Conservation (phyloP, 768 basidiomycete species). For the Lentinus brumalis region DNA sequence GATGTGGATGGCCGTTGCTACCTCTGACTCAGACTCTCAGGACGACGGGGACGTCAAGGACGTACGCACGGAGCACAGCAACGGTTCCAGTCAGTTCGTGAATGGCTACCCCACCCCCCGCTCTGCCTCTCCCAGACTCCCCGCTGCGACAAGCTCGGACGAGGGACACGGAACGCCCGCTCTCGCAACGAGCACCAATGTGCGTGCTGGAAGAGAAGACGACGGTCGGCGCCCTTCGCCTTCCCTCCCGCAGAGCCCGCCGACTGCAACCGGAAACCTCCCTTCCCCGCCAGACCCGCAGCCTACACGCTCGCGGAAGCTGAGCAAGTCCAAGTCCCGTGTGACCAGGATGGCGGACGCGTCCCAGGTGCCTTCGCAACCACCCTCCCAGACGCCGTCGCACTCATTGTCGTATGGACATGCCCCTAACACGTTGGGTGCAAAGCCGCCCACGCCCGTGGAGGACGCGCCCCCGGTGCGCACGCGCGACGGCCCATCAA, state of each 20-base stretch:
- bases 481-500: constrained; percentile 2
- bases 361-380: background rate
- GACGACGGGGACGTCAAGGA: background rate
- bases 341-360: constrained; percentile 9
- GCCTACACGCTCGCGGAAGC: constrained; percentile 14
- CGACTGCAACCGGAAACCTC: background rate
- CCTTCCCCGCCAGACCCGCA: constrained; percentile 19
- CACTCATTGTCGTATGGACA: background rate
- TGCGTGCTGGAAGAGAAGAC: background rate
- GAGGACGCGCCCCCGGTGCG: constrained; percentile 14
- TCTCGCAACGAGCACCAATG: constrained; percentile 1
- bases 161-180: background rate
- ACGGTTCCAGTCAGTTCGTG: constrained; percentile 19
- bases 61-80: constrained; percentile 5
- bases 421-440: constrained; percentile 8
- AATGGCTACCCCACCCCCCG: constrained; percentile 25
- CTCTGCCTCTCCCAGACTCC: constrained; percentile 20
- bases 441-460: constrained; percentile 20
- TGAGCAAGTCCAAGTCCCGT: constrained; percentile 24
- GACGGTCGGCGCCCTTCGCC: constrained; percentile 1
- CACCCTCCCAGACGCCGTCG: background rate
- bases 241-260: constrained; percentile 5
- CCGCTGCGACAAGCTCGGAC: background rate
- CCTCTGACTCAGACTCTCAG: constrained; percentile 3
- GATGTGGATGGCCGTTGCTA: constrained; percentile 20